Base-by-base conservation (phyloP, 2,329 filamentous ascomycete genomes). In the Pestalotiopsis sp. region DNA sequence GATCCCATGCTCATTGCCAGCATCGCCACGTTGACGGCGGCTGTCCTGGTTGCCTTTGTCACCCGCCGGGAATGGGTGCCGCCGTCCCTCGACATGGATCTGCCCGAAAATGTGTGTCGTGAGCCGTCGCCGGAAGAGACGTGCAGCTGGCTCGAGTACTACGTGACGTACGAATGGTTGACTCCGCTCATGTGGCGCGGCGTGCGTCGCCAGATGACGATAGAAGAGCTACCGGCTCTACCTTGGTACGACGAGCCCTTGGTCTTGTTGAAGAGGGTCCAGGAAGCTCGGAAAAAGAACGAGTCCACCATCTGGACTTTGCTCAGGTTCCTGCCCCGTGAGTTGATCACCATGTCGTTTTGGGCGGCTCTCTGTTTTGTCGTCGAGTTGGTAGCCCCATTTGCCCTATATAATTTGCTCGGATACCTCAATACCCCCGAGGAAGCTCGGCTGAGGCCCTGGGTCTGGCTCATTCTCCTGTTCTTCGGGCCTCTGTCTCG, bases 241-340 rank as follows among this genome's bases (percentile, higher is more conserved):
- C 84, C 86, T 2, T 87, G 85, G 84, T 88, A 88, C 71, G 86
- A 88, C 65, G 85, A 88, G 70, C 86, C 86, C 9, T 75, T 83
- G 25, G 76, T 86, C 65, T 81, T 87, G 17, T 78, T 87, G 2
- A 77, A 78, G 25, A 81, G 78, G 68, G 77, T 87, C 12, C 80
- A 83, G 31, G 73, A 78, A 20, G 84, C 85, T 13, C 81, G 86
- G 2, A 73, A 74, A 36, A 81, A 81, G 68, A 81, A 80, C 36
- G 80, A 78, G 69, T 81, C 77, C 17, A 88, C 85, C 3, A 67
- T 84, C 14, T 80, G 80, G 78, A 87, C 86, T 0, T 74, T 84
- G 2, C 39, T 85, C 38, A 79, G 80, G 49, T 86, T 83, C 65
- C 77, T 86, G 69, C 78, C 77, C 23, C 72, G 61, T 2, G 84